phyloP scores from a whole-genome alignment of 805 yeast genomes.

The Pichia sporocuriosa region DNA sequence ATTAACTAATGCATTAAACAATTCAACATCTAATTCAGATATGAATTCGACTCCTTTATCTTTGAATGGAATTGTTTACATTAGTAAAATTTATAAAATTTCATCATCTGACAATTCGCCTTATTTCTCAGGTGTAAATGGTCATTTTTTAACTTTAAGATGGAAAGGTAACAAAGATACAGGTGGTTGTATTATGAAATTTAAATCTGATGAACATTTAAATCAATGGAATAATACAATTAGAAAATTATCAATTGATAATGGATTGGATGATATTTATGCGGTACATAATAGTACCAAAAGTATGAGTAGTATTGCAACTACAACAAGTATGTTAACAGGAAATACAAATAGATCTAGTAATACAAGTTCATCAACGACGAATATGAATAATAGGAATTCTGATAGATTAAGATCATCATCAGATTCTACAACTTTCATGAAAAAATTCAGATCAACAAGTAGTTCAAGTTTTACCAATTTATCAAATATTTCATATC shows the following conservation, averaged over 20 bases:
- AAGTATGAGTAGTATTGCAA: constrained; percentile 10
- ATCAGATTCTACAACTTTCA: constrained; percentile 20
- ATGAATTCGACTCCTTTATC: constrained; percentile 15
- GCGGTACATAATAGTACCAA: constrained; percentile 11
- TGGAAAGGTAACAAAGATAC: constrained; percentile 87
- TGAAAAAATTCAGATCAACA: constrained; percentile 24
- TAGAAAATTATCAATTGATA: constrained; percentile 34
- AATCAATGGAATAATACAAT: constrained; percentile 75
- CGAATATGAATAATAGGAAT: constrained; percentile 8
- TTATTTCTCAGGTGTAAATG: constrained; percentile 26
- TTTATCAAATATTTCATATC: constrained; percentile 16
- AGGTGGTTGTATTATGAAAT: constrained; percentile 77
- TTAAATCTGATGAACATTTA: constrained; percentile 76
- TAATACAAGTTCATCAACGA: constrained; percentile 14
- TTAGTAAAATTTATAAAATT: constrained; percentile 23
- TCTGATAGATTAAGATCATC: constrained; percentile 21
- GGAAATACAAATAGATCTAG: constrained; percentile 13
- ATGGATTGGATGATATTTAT: neutral
- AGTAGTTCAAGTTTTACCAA: constrained; percentile 20
- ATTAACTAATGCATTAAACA: constrained; percentile 11
- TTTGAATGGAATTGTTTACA: constrained; percentile 28
- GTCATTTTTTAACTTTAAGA: constrained; percentile 56
- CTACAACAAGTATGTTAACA: constrained; percentile 8
- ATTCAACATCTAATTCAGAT: constrained; percentile 20
- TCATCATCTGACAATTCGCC: constrained; percentile 27